These are phyloP conservation scores for Daldinia concentrica DNA, from an alignment of 495 filamentous ascomycete genomes.

Conservation along the genomic window DNA sequence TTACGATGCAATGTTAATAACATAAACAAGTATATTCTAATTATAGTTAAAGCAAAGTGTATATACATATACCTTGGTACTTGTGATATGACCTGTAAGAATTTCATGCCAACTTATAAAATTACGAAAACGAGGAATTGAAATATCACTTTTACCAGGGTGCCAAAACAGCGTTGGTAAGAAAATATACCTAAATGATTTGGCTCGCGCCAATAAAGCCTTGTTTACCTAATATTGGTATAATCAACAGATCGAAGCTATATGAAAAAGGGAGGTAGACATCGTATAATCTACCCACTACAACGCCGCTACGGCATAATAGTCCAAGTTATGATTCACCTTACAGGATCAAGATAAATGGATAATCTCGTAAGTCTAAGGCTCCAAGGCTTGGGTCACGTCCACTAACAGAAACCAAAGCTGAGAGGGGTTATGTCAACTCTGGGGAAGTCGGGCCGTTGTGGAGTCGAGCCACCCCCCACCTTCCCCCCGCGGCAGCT, in stretches of 20 bases:
- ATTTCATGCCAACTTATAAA: background rate
- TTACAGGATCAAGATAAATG: background rate
- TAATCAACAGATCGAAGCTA: background rate
- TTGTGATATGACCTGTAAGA: background rate
- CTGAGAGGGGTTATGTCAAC: background rate
- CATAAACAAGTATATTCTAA: background rate
- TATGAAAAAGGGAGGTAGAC: background rate
- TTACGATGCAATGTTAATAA: background rate
- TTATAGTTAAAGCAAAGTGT: background rate
- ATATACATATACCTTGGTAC: background rate
- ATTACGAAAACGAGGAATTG: background rate
- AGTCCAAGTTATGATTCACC: background rate
- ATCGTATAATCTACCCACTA: background rate
- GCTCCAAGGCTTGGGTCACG: no score
- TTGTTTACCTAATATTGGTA: background rate
- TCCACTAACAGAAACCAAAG: no score
- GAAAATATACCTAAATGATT: background rate
- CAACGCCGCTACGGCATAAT: background rate
- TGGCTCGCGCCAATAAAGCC: background rate
- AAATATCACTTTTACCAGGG: background rate
- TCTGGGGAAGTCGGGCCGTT: conserved; percentile 35
- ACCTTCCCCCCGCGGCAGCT: no score
- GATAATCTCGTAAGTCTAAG: background rate
- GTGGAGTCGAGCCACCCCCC: conserved; percentile 15
- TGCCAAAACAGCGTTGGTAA: background rate